Conservation (phyloP, 2,329 filamentous ascomycete genomes). For the Penicillium decumbens region DNA sequence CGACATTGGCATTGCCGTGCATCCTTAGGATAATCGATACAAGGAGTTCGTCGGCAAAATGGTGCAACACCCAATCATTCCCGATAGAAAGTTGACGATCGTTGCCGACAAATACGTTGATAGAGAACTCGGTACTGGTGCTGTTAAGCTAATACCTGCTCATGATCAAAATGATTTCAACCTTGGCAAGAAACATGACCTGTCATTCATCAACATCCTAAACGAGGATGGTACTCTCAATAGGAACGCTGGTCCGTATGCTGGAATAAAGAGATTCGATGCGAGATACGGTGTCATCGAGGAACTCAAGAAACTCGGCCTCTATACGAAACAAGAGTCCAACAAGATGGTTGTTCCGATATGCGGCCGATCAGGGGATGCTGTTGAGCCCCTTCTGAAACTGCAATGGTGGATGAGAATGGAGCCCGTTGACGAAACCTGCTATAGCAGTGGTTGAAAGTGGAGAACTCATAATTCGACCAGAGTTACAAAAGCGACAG, state of each 20-base stretch:
- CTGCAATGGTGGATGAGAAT: slow-evolving; percentile 98
- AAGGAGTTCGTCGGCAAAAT: not conserved
- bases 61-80: not conserved
- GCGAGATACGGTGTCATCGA: slow-evolving; percentile 78
- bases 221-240: slow-evolving; percentile 87
- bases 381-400: slow-evolving; percentile 90
- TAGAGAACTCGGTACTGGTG: slow-evolving; percentile 84
- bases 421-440: slow-evolving; percentile 68
- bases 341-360: slow-evolving; percentile 89
- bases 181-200: slow-evolving; percentile 69
- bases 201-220: slow-evolving; percentile 88
- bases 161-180: slow-evolving; percentile 93
- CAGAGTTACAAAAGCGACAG: too few species aligned
- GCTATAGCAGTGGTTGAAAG: slow-evolving; percentile 74
- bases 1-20: not conserved
- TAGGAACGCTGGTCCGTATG: slow-evolving; percentile 71
- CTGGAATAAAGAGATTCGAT: slow-evolving; percentile 84
- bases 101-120: not conserved
- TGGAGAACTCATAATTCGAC: slow-evolving; percentile 27
- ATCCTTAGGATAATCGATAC: not conserved
- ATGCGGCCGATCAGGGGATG: slow-evolving; percentile 79
- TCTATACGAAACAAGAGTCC: slow-evolving; percentile 88
- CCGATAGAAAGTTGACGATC: not conserved
- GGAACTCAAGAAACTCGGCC: slow-evolving; percentile 72
- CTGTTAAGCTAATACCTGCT: slow-evolving; percentile 90